Conservation (phyloP, 192 early-diverging fungal species). For the Chytriomyces hyalinus region DNA sequence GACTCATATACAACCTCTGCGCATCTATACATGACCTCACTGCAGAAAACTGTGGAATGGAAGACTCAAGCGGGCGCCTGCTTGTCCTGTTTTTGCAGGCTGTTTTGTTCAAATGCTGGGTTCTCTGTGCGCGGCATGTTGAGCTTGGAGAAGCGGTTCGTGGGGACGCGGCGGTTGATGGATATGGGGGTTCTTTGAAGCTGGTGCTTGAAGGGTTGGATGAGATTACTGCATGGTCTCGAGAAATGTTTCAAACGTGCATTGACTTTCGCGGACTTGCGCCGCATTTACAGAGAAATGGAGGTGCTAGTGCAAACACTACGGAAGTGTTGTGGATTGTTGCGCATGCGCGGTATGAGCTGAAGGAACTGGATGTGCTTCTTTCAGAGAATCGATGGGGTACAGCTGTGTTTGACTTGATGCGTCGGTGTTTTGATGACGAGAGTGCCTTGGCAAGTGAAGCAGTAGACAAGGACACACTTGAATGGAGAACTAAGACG, state of each 20-base stretch:
- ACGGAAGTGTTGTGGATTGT: constrained; percentile 12
- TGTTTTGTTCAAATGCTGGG: constrained; percentile 11
- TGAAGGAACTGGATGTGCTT: constrained; percentile 21
- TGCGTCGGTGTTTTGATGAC: background rate
- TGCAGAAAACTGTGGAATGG: background rate
- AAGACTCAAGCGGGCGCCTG: constrained; percentile 9
- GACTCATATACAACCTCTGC: background rate
- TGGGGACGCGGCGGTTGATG: background rate
- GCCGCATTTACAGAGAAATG: background rate
- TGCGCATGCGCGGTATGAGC: constrained; percentile 26
- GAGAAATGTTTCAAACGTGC: constrained; percentile 23
- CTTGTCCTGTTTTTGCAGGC: constrained; percentile 12
- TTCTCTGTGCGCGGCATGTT: background rate
- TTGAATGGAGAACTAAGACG: background rate
- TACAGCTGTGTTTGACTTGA: background rate
- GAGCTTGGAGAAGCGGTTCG: background rate
- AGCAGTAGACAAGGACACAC: background rate
- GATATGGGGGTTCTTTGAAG: background rate
- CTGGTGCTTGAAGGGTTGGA: background rate
- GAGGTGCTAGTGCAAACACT: background rate
- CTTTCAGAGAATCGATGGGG: background rate
- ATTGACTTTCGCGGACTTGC: background rate
- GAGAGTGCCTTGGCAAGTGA: background rate
- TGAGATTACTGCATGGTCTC: too few species aligned
- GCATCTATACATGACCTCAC: background rate